Percentiles rank a stretch among this genome's conserved stretches.
phyloP scores from a whole-genome alignment of 2,329 filamentous ascomycete genomes.

The Calonectria leucothoes region DNA sequence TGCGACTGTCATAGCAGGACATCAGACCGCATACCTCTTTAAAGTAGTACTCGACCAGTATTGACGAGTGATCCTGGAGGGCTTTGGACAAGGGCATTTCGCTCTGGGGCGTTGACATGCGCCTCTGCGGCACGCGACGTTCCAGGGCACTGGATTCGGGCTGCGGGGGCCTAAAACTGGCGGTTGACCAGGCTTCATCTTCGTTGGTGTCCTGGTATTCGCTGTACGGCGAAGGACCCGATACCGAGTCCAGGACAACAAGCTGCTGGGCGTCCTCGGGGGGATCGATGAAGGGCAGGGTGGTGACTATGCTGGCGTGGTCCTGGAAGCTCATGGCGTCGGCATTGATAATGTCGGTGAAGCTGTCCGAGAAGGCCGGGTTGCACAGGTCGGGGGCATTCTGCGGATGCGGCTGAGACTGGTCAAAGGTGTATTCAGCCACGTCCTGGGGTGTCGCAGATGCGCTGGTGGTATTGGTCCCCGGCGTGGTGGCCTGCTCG shows the following conservation, averaged over 20 bases:
- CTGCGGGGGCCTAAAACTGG: slow-evolving; percentile 1
- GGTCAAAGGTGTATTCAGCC: slow-evolving; percentile 21
- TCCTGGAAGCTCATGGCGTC: slow-evolving; percentile 11
- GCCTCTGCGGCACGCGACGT: slow-evolving; percentile 8
- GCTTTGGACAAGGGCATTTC: slow-evolving; percentile 30
- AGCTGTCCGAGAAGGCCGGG: slow-evolving; percentile 25
- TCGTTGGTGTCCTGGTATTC: slow-evolving; percentile 22
- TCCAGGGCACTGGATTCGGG: neutral
- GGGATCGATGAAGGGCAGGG: slow-evolving; percentile 29
- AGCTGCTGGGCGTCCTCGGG: slow-evolving; percentile 23
- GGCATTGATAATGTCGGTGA: slow-evolving; percentile 21
- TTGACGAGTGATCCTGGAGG: slow-evolving; percentile 58
- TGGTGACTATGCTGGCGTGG: slow-evolving; percentile 14
- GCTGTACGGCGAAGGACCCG: slow-evolving; percentile 19
- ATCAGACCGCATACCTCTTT: slow-evolving; percentile 70
- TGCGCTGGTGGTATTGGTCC: slow-evolving; percentile 12
- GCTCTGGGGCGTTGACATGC: neutral
- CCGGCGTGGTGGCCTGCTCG: slow-evolving; percentile 11
- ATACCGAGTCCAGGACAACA: slow-evolving; percentile 17
- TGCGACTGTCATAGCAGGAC: slow-evolving; percentile 72
- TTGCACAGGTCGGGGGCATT: slow-evolving; percentile 21
- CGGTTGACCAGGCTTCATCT: slow-evolving; percentile 26
- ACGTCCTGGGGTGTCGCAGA: slow-evolving; percentile 7
- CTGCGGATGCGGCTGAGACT: slow-evolving; percentile 16
- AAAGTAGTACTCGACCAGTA: slow-evolving; percentile 73